A percentile compares a stretch with the other conserved stretches of the same genome.
Conservation (phyloP, 129 eudicot species). For the Sambucus nigra region DNA sequence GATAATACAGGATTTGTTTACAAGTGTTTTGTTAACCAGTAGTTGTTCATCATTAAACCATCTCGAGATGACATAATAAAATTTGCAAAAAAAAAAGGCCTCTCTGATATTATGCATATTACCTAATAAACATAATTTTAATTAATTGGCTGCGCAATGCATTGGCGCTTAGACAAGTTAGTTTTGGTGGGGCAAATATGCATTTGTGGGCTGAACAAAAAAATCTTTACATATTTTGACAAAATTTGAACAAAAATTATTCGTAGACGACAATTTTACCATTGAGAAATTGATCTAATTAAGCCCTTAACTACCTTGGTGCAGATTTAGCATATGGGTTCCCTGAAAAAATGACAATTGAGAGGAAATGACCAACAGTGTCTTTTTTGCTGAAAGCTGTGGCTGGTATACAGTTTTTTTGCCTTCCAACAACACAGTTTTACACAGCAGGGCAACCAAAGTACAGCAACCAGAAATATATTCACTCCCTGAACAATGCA, state of each 20-base stretch:
- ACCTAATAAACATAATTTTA: too few species aligned
- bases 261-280: background rate
- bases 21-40: too few species aligned
- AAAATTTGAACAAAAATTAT: background rate
- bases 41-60: background rate
- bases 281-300: background rate
- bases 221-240: background rate
- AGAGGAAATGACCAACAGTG: conserved; percentile 6
- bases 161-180: too few species aligned
- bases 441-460: background rate
- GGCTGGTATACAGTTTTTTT: background rate
- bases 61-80: background rate
- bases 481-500: conserved; percentile 1
- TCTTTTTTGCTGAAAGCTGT: conserved; percentile 10
- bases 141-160: too few species aligned
- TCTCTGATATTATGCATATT: too few species aligned
- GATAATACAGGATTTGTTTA: too few species aligned
- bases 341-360: conserved; percentile 68
- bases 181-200: too few species aligned
- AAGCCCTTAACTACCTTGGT: background rate
- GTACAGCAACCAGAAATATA: background rate
- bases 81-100: too few species aligned
- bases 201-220: too few species aligned
- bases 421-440: background rate
- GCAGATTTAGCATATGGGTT: conserved; percentile 87